phyloP scores from a whole-genome alignment of 1,284 basidiomycete species.

The Hymenochaete sp. region DNA sequence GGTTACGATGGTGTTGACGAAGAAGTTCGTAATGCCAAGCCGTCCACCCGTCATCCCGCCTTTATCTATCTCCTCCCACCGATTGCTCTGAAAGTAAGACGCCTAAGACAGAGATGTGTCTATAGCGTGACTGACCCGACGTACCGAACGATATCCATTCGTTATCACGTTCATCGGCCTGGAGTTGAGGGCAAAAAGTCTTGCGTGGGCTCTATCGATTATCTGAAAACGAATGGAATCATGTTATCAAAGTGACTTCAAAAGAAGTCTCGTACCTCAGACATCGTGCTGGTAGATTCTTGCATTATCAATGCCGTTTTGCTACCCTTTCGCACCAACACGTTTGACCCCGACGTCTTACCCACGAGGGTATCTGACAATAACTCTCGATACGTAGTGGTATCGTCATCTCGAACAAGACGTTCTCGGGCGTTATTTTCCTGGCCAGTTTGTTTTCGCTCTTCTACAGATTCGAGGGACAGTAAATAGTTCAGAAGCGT shows the following conservation, averaged over 20 bases:
- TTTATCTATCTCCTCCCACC: slow-evolving; percentile 20
- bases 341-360: slow-evolving; percentile 16
- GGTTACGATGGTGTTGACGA: slow-evolving; percentile 68
- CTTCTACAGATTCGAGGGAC: too few species aligned
- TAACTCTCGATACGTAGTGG: slow-evolving; percentile 31
- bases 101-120: background rate
- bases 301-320: too few species aligned
- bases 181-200: slow-evolving; percentile 35
- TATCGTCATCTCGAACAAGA: slow-evolving; percentile 28
- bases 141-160: slow-evolving; percentile 53
- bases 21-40: slow-evolving; percentile 46
- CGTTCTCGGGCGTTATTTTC: background rate
- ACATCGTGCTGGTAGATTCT: too few species aligned
- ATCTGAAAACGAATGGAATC: slow-evolving; percentile 31
- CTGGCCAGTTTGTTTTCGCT: background rate
- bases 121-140: slow-evolving; percentile 19
- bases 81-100: background rate
- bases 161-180: slow-evolving; percentile 51
- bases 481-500: too few species aligned
- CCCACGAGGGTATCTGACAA: slow-evolving; percentile 40
- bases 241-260: background rate
- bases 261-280: slow-evolving; percentile 38
- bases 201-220: slow-evolving; percentile 49
- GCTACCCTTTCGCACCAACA: slow-evolving; percentile 13
- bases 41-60: slow-evolving; percentile 24